A percentile compares a stretch with the other conserved stretches of the same genome.
These are phyloP conservation scores for Beauveria brongniartii DNA, from an alignment of 2,329 filamentous ascomycete genomes.

Conservation along the genomic window DNA sequence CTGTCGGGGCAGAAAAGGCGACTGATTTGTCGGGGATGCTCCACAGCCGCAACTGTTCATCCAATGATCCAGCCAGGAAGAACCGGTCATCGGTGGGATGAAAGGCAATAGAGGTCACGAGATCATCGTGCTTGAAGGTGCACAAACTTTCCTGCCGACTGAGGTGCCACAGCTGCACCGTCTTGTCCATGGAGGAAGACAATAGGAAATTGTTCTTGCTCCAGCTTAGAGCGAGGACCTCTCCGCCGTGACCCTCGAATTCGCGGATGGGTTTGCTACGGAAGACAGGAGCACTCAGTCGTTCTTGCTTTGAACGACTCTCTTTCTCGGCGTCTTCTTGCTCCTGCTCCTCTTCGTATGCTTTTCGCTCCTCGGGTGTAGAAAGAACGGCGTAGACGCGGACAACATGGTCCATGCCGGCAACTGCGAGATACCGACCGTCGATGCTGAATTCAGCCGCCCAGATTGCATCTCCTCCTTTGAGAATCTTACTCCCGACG, in stretches of 20 bases:
- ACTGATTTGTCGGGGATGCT: slow-evolving; percentile 96
- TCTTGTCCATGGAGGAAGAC: slow-evolving; percentile 97
- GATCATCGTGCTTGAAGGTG: slow-evolving; percentile 89
- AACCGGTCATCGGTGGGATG: slow-evolving; percentile 94
- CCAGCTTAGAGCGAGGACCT: slow-evolving; percentile 89
- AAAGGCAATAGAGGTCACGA: slow-evolving; percentile 90
- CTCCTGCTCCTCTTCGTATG: slow-evolving; percentile 63
- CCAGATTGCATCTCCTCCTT: slow-evolving; percentile 69
- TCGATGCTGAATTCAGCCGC: slow-evolving; percentile 88
- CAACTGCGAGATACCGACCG: slow-evolving; percentile 84
- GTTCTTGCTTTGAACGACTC: slow-evolving; percentile 37
- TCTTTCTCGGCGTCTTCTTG: slow-evolving; percentile 24
- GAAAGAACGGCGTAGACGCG: slow-evolving; percentile 85
- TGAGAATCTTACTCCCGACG: slow-evolving; percentile 32
- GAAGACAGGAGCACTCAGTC: slow-evolving; percentile 85
- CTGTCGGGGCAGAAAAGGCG: slow-evolving; percentile 67
- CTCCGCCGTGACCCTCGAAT: slow-evolving; percentile 75
- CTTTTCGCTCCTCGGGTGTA: slow-evolving; percentile 67
- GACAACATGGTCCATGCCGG: slow-evolving; percentile 78
- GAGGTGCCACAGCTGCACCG: slow-evolving; percentile 88
- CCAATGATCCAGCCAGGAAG: slow-evolving; percentile 87
- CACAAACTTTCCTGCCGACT: slow-evolving; percentile 79
- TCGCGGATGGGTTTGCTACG: slow-evolving; percentile 68
- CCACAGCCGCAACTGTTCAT: slow-evolving; percentile 84
- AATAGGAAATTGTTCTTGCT: slow-evolving; percentile 98